Evolutionary conservation across 73 alveolate species (phyloP).

Genomic region (Paramecium sonneborni): DNA sequence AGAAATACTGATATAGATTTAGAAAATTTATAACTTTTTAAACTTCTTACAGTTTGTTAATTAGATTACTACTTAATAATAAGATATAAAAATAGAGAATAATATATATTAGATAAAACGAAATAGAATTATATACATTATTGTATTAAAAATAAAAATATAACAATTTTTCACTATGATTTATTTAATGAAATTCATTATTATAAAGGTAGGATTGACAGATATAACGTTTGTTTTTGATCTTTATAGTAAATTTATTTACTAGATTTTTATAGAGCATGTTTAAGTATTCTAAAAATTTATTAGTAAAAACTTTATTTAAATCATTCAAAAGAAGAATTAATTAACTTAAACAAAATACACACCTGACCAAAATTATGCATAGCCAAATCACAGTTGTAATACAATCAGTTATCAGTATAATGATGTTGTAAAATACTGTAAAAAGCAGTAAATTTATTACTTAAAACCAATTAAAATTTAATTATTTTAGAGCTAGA

Average conservation of each 20-base stretch:
- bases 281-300: too few species aligned
- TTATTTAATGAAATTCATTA: neutral
- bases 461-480: constrained; percentile 5
- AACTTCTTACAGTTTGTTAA: neutral
- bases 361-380: neutral
- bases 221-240: neutral
- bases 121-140: too few species aligned
- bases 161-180: neutral
- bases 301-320: too few species aligned
- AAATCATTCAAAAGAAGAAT: neutral
- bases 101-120: too few species aligned
- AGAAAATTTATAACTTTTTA: neutral
- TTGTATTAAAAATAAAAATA: neutral
- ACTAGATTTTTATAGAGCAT: too few species aligned
- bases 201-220: neutral
- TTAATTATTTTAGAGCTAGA: neutral
- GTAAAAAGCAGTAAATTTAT: neutral
- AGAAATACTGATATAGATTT: neutral
- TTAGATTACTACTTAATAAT: too few species aligned
- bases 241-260: too few species aligned
- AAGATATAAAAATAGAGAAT: too few species aligned
- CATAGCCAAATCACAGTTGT: neutral
- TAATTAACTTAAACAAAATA: neutral
- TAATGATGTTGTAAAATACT: neutral
- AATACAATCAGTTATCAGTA: neutral